Percentiles rank a stretch among this genome's conserved stretches.
These are phyloP conservation scores for Plantago coronopus DNA, from an alignment of 305 asterid species.

Conservation along the genomic window DNA sequence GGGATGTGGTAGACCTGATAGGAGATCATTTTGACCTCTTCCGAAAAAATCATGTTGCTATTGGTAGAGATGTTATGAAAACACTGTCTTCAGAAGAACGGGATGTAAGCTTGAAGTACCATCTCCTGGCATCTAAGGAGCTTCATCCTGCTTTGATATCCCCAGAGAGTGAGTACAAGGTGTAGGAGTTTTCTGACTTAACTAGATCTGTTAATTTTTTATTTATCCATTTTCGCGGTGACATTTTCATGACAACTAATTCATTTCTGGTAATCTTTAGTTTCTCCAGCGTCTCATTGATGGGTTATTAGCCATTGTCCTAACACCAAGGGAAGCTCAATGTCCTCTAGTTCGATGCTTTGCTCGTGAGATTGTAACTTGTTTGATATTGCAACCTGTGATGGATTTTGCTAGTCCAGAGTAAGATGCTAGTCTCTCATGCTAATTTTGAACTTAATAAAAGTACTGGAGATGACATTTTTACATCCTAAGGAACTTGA, in stretches of 20 bases:
- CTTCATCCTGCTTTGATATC: conserved; percentile 98
- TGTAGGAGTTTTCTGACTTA: conserved; percentile 60
- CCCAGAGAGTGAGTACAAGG: conserved; percentile 99
- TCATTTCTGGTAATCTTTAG: conserved; percentile 35
- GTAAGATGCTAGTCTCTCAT: conserved; percentile 50
- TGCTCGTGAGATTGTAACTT: conserved; percentile 86
- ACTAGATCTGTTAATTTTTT: conserved; percentile 19
- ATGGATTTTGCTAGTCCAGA: conserved; percentile 86
- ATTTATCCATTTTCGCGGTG: conserved; percentile 18
- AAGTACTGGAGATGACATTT: not conserved
- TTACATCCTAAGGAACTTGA: not conserved
- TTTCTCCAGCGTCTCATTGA: conserved; percentile 87
- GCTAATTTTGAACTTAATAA: conserved; percentile 17
- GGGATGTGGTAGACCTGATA: conserved; percentile 84
- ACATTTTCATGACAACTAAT: conserved; percentile 28
- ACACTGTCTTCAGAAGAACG: conserved; percentile 95
- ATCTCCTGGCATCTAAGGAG: conserved; percentile 73
- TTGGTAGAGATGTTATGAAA: conserved; percentile 93
- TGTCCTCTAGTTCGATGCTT: conserved; percentile 87
- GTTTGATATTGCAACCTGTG: conserved; percentile 88
- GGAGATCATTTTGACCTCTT: conserved; percentile 90
- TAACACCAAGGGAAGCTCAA: conserved; percentile 91
- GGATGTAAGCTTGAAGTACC: conserved; percentile 95
- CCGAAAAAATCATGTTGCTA: conserved; percentile 77
- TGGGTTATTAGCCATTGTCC: conserved; percentile 81